Conservation (phyloP, 1,284 basidiomycete genomes). For the Melampsora allii-populina region DNA sequence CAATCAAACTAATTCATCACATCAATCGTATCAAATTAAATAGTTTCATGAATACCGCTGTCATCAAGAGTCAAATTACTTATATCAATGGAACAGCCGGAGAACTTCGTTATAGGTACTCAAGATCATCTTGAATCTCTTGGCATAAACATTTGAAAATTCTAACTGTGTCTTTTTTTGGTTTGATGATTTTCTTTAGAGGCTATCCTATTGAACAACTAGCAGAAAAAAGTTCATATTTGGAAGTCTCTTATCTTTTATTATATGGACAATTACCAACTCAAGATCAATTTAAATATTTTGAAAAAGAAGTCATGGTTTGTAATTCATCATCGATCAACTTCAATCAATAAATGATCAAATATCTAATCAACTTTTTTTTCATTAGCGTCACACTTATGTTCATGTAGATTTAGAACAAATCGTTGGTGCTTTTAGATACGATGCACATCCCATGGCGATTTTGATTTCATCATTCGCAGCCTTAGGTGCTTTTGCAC, state of each 20-base stretch:
- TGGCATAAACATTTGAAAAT: slow-evolving; percentile 1
- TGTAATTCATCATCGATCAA: not conserved
- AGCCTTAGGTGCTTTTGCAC: slow-evolving; percentile 77
- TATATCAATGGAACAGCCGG: slow-evolving; percentile 83
- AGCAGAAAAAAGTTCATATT: slow-evolving; percentile 69
- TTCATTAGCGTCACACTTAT: slow-evolving; percentile 62
- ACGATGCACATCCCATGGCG: slow-evolving; percentile 63
- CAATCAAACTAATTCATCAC: slow-evolving; percentile 55
- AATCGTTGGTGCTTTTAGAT: slow-evolving; percentile 55
- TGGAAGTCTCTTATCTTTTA: slow-evolving; percentile 78
- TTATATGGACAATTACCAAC: slow-evolving; percentile 78
- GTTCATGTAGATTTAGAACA: slow-evolving; percentile 73
- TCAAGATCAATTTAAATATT: slow-evolving; percentile 61
- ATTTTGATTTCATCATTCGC: slow-evolving; percentile 79
- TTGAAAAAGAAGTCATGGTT: slow-evolving; percentile 66
- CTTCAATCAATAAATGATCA: too few species aligned
- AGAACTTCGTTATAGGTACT: slow-evolving; percentile 55
- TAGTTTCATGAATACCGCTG: slow-evolving; percentile 80
- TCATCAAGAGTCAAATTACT: slow-evolving; percentile 73
- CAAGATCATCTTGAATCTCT: not conserved
- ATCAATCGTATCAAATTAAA: not conserved
- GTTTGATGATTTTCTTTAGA: slow-evolving; percentile 55
- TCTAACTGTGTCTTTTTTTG: not conserved
- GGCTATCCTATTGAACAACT: slow-evolving; percentile 91
- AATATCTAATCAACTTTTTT: not conserved